Percentiles rank a stretch among this genome's conserved stretches.
phyloP scores from a whole-genome alignment of 768 basidiomycete species.

The Xerocomellus chrysenteron region DNA sequence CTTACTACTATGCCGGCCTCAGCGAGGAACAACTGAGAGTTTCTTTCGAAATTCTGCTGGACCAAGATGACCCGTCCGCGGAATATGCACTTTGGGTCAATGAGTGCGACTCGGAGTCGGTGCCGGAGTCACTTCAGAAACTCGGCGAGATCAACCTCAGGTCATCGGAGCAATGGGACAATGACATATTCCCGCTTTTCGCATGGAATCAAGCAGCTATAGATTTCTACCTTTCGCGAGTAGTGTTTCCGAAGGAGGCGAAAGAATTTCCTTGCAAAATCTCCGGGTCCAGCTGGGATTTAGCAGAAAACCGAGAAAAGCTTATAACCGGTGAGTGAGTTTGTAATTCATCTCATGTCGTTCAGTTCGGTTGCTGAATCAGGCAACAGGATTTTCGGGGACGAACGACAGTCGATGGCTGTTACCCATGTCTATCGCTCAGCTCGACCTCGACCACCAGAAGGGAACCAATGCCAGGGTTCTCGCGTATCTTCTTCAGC shows the following conservation, averaged over 20 bases:
- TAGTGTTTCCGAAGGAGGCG: conserved; percentile 36
- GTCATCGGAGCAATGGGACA: conserved; percentile 9
- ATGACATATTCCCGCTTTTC: background rate
- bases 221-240: conserved; percentile 22
- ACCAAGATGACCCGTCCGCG: background rate
- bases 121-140: background rate
- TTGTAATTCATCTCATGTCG: background rate
- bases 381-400: conserved; percentile 35
- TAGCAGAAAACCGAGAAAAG: conserved; percentile 25
- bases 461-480: conserved; percentile 42
- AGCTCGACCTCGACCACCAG: conserved; percentile 25
- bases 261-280: conserved; percentile 34
- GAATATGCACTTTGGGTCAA: conserved; percentile 3
- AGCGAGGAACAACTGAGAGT: background rate
- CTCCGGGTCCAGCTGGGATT: conserved; percentile 34
- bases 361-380: background rate
- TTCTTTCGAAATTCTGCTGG: background rate
- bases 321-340: conserved; percentile 6
- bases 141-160: background rate
- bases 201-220: background rate
- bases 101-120: background rate
- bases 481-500: conserved; percentile 27
- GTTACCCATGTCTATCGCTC: conserved; percentile 33
- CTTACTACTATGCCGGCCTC: conserved; percentile 31
- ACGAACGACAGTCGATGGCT: conserved; percentile 39